Evolutionary conservation across 2,329 filamentous ascomycete species (phyloP).

Genomic region (Neurospora sp.): DNA sequence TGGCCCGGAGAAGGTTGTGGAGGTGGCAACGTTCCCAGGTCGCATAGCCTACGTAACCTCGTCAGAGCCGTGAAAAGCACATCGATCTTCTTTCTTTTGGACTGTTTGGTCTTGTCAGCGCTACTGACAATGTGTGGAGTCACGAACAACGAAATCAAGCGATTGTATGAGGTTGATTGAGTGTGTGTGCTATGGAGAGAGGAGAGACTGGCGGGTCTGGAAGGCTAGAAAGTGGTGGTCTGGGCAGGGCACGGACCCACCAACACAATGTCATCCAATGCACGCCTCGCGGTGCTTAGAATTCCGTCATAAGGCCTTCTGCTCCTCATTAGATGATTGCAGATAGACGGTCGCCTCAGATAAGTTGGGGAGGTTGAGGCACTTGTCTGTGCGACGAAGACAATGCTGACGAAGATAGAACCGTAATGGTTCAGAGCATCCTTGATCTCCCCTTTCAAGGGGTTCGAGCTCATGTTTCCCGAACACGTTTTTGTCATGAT

Average conservation of each 20-base stretch:
- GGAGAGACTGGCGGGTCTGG: no score
- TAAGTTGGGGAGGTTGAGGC: slow-evolving; percentile 27
- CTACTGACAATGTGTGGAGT: no score
- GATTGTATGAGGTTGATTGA: no score
- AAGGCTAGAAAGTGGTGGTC: no score
- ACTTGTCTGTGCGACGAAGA: slow-evolving; percentile 31
- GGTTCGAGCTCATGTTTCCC: slow-evolving; percentile 18
- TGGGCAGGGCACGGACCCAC: no score
- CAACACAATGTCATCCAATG: slow-evolving; percentile 16
- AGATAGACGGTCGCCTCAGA: slow-evolving; percentile 18
- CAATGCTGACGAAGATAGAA: slow-evolving; percentile 21
- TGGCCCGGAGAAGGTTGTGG: slow-evolving; percentile 33
- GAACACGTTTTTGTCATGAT: background rate
- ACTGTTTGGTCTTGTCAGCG: slow-evolving; percentile 15
- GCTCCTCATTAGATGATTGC: slow-evolving; percentile 23
- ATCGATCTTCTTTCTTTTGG: slow-evolving; percentile 25
- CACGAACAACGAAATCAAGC: no score
- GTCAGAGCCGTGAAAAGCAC: slow-evolving; percentile 34
- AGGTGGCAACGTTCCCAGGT: slow-evolving; percentile 35
- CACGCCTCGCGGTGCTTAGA: slow-evolving; percentile 23
- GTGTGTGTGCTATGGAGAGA: no score
- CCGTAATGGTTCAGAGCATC: slow-evolving; percentile 22
- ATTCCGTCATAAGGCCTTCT: slow-evolving; percentile 26
- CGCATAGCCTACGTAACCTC: slow-evolving; percentile 37
- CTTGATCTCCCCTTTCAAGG: slow-evolving; percentile 29